phyloP scores from a whole-genome alignment of 1,284 basidiomycete species.

The Rhizopogon hawkerae region DNA sequence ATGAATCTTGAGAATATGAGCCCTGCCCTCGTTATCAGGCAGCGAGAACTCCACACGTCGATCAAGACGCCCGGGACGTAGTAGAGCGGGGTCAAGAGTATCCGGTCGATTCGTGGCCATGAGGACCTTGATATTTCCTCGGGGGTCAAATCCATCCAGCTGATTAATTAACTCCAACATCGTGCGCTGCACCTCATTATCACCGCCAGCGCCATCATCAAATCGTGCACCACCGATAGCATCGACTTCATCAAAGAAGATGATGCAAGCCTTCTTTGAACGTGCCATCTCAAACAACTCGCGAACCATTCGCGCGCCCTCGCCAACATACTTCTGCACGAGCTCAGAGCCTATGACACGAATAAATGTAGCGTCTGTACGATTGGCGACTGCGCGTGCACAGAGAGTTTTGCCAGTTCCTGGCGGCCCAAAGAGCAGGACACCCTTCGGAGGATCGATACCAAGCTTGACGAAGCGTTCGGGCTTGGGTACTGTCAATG shows the following conservation, averaged over 20 bases:
- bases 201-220: constrained; percentile 97
- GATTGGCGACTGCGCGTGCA: constrained; percentile 96
- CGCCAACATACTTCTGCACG: constrained; percentile 99
- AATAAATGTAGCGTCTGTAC: constrained; percentile 99
- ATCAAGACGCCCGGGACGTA: constrained; percentile 95
- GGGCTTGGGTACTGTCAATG: constrained; percentile 50
- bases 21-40: constrained; percentile 93
- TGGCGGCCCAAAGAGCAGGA: constrained; percentile 92
- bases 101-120: constrained; percentile 99
- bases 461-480: constrained; percentile 97
- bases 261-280: constrained; percentile 98
- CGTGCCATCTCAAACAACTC: constrained; percentile 99
- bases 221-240: constrained; percentile 98
- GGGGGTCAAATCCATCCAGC: constrained; percentile 95
- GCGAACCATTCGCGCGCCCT: constrained; percentile 97
- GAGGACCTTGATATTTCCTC: constrained; percentile 98
- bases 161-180: constrained; percentile 99
- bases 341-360: constrained; percentile 98
- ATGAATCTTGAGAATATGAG: constrained; percentile 96
- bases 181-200: constrained; percentile 99
- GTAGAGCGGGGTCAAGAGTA: constrained; percentile 92
- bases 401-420: constrained; percentile 99
- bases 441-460: constrained; percentile 98
- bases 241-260: constrained; percentile 99
- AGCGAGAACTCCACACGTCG: constrained; percentile 93